Conservation (phyloP, 805 yeast species). For the Kluyveromyces aestuarii region DNA sequence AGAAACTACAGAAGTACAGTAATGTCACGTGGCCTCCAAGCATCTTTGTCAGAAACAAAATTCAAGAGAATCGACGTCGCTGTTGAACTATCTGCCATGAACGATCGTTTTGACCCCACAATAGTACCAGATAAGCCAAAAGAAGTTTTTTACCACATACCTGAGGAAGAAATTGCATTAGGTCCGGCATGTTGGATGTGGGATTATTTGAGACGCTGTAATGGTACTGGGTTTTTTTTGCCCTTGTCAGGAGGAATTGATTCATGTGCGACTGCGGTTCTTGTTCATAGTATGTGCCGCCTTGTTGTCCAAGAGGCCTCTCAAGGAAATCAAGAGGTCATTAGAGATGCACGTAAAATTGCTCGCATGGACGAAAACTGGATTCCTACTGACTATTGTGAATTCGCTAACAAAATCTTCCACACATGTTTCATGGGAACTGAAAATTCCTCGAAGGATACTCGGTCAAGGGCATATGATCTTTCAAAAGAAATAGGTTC, state of each 20-base stretch:
- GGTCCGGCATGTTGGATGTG: slow-evolving; percentile 99
- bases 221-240: slow-evolving; percentile 82
- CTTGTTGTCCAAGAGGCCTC: slow-evolving; percentile 63
- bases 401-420: slow-evolving; percentile 66
- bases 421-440: slow-evolving; percentile 97
- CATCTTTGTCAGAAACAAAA: slow-evolving; percentile 29
- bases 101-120: slow-evolving; percentile 49
- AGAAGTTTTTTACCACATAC: slow-evolving; percentile 55
- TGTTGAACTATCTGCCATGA: slow-evolving; percentile 55
- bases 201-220: slow-evolving; percentile 92
- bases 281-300: slow-evolving; percentile 90
- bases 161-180: slow-evolving; percentile 93
- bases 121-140: slow-evolving; percentile 48
- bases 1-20: slow-evolving; percentile 64
- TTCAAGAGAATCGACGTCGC: slow-evolving; percentile 51
- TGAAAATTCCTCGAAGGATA: slow-evolving; percentile 79
- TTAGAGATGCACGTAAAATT: slow-evolving; percentile 62
- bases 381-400: slow-evolving; percentile 66
- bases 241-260: slow-evolving; percentile 98
- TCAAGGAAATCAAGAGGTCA: slow-evolving; percentile 66
- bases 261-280: slow-evolving; percentile 93
- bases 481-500: slow-evolving; percentile 73
- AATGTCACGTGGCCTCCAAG: slow-evolving; percentile 71
- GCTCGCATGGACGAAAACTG: slow-evolving; percentile 51
- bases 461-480: slow-evolving; percentile 72